A percentile compares a stretch with the other conserved stretches of the same genome.
These are phyloP conservation scores for Piper longum DNA, from an alignment of 164 flowering plant species.

Conservation along the genomic window DNA sequence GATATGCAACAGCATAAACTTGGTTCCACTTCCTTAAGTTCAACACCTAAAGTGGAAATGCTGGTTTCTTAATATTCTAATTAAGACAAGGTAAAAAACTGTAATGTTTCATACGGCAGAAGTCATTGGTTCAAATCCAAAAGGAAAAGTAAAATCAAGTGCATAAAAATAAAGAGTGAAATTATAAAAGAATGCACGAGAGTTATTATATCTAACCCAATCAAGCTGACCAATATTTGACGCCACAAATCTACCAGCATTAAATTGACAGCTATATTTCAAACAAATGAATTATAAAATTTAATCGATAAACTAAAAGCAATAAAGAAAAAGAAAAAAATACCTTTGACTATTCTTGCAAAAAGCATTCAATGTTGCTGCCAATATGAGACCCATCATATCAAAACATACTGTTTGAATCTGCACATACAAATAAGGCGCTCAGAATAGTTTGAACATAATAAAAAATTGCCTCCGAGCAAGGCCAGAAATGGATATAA, in stretches of 20 bases:
- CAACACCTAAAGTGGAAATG: too few relatives aligned
- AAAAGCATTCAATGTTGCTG: slow-evolving; percentile 53
- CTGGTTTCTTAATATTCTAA: too few relatives aligned
- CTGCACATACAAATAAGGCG: slow-evolving; percentile 30
- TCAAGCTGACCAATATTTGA: neutral
- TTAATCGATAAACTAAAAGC: neutral
- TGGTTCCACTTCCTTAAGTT: too few relatives aligned
- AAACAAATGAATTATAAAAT: neutral
- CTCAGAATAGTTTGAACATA: neutral
- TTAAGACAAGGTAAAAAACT: too few relatives aligned
- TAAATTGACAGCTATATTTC: neutral
- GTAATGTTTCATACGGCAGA: too few relatives aligned
- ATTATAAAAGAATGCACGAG: too few relatives aligned
- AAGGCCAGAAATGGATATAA: neutral
- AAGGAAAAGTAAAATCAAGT: too few relatives aligned
- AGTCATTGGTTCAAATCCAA: too few relatives aligned
- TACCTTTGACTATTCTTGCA: slow-evolving; percentile 61
- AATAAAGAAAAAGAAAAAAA: slow-evolving; percentile 4
- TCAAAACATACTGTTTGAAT: slow-evolving; percentile 93
- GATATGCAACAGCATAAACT: too few relatives aligned
- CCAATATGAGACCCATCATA: slow-evolving; percentile 73
- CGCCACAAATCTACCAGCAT: neutral
- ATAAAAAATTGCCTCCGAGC: neutral
- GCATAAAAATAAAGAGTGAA: too few relatives aligned
- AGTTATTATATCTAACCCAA: too few relatives aligned